Conservation (phyloP, 306 rosid genomes). For the Datisca glomerata region DNA sequence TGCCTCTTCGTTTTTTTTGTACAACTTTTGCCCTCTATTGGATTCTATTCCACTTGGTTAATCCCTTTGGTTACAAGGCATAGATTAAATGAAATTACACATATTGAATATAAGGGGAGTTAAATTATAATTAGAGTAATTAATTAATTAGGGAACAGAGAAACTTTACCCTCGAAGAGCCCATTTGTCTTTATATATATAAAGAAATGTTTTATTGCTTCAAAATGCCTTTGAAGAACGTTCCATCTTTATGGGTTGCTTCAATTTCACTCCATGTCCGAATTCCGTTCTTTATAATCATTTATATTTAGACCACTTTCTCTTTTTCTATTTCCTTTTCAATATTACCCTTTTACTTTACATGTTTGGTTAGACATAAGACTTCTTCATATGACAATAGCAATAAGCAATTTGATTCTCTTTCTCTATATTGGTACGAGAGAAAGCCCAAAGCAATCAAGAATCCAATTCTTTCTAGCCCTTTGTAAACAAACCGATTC, state of each 20-base stretch:
- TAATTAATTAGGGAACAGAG: too few relatives aligned
- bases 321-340: slow-evolving; percentile 2
- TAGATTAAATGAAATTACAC: too few relatives aligned
- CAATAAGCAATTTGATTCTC: slow-evolving; percentile 34
- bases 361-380: slow-evolving; percentile 32
- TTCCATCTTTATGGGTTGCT: slow-evolving; percentile 37
- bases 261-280: slow-evolving; percentile 38
- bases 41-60: too few relatives aligned
- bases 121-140: too few relatives aligned
- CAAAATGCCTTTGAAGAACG: slow-evolving; percentile 39
- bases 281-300: slow-evolving; percentile 17
- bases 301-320: slow-evolving; percentile 11
- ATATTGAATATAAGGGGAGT: too few relatives aligned
- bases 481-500: slow-evolving; percentile 3
- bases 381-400: slow-evolving; percentile 49
- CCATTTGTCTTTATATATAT: too few relatives aligned
- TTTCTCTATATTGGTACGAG: slow-evolving; percentile 50
- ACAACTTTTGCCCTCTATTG: too few relatives aligned
- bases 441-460: slow-evolving; percentile 46
- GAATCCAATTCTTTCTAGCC: slow-evolving; percentile 14
- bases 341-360: slow-evolving; percentile 24
- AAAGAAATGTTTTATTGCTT: slow-evolving; percentile 12
- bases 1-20: too few relatives aligned
- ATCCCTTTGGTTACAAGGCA: too few relatives aligned
- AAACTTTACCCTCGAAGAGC: too few relatives aligned